These are phyloP conservation scores for Hibiscus tridactylites DNA, from an alignment of 345 rosid species.

Conservation along the genomic window DNA sequence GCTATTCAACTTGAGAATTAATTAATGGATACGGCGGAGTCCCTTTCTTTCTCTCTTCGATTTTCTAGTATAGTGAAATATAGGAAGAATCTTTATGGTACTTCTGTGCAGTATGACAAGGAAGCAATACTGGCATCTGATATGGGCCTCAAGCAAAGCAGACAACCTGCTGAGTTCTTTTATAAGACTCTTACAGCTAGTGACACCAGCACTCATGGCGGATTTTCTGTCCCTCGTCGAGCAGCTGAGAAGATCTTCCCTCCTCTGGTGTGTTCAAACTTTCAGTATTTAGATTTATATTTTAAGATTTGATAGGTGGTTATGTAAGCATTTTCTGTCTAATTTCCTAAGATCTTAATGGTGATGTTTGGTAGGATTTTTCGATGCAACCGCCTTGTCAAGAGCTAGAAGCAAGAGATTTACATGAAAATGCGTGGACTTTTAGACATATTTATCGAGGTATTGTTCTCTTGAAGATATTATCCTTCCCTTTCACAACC, in stretches of 20 bases:
- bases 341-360: conserved; percentile 9
- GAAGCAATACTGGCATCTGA: conserved; percentile 81
- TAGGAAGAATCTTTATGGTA: conserved; percentile 7
- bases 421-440: conserved; percentile 78
- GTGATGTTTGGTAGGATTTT: conserved; percentile 54
- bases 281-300: not conserved
- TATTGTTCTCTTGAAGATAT: conserved; percentile 18
- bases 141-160: conserved; percentile 63
- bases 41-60: not conserved
- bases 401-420: conserved; percentile 81
- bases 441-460: conserved; percentile 97
- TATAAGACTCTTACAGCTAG: conserved; percentile 96
- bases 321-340: not conserved
- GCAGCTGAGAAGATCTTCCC: conserved; percentile 99
- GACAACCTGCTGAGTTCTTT: conserved; percentile 90
- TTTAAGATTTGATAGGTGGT: not conserved
- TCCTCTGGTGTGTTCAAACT: conserved; percentile 47
- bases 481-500: not conserved
- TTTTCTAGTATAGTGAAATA: not conserved
- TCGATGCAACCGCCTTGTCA: conserved; percentile 97
- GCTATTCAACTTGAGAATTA: conserved; percentile 17
- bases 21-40: not conserved
- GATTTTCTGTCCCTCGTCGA: conserved; percentile 95
- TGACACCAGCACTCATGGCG: conserved; percentile 97
- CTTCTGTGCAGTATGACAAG: conserved; percentile 62